Evolutionary conservation across 2,329 filamentous ascomycete species (phyloP), one percentile per base, ranked within the genome.

Genomic region (Alternaria arborescens): DNA sequence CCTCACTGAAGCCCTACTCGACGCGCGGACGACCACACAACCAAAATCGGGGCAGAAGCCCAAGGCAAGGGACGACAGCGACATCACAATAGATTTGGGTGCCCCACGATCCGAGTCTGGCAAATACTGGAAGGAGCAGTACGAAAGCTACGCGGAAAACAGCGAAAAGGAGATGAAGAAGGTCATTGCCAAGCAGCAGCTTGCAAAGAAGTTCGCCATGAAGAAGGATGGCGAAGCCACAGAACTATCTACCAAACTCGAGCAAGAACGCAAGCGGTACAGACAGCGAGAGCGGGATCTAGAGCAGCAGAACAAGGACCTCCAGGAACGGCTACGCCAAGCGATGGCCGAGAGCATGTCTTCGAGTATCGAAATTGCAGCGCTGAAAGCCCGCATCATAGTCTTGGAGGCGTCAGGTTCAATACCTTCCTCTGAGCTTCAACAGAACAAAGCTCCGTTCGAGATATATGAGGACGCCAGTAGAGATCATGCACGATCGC

Each of bases 101-200:
- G 88, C 92, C 70, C 91, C 91, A 7, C 86, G 88, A 64, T 92
- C 91, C 2, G 86, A 90, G 60, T 93, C 91, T 4, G 91, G 91
- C 7, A 88, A 86, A 69, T 93, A 91, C 78, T 94, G 91, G 91
- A 94, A 94, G 78, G 85, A 87, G 24, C 87, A 93, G 72, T 94
- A 91, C 70, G 86, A 92, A 67, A 86, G 84, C 55, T 94, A 94
- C 71, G 88, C 91, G 50, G 83, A 87, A 44, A 89, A 91, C 64
- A 91, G 91, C 64, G 88, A 87, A 75, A 85, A 83, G 43, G 90
- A 94, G 77, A 89, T 93, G 83, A 88, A 89, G 80, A 92, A 90
- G 80, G 83, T 94, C 72, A 85, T 94, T 73, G 88, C 87, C 73
- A 94, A 93, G 82, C 92, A 93, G 81, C 87, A 91, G 73, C 83